Conservation (phyloP, 2,329 filamentous ascomycete genomes). For the Grosmannia clavigera region DNA sequence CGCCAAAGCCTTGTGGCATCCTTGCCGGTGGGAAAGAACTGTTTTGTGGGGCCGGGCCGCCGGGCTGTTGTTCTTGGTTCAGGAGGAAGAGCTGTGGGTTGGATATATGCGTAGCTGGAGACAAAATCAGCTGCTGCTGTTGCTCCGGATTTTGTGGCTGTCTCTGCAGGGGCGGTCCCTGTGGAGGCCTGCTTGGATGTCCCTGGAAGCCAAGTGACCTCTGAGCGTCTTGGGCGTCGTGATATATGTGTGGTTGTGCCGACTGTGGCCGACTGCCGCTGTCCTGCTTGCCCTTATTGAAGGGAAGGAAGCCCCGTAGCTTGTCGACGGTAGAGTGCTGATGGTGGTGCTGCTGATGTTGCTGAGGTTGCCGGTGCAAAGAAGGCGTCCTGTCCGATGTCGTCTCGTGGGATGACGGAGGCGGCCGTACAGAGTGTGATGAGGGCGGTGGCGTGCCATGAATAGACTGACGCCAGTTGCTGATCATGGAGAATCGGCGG, state of each 20-base stretch:
- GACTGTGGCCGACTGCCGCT: background rate
- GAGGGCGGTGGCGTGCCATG: constrained; percentile 6
- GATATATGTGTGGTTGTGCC: background rate
- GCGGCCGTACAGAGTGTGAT: background rate
- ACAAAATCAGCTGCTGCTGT: no score
- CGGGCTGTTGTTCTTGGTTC: background rate
- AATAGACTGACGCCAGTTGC: constrained; percentile 8
- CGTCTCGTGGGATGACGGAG: background rate
- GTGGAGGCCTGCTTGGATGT: background rate
- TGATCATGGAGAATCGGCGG: constrained; percentile 6
- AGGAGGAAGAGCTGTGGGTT: no score
- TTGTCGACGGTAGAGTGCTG: background rate
- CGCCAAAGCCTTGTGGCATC: background rate
- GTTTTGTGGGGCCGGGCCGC: no score
- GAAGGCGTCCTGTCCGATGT: background rate
- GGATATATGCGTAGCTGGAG: no score
- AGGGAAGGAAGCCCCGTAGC: background rate
- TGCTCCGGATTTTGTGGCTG: background rate
- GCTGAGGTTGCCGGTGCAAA: constrained; percentile 9
- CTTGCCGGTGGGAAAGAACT: background rate
- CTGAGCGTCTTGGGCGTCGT: background rate
- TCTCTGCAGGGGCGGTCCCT: background rate
- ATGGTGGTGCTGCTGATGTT: background rate
- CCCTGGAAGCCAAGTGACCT: background rate
- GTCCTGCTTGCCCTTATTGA: background rate